A percentile compares a stretch with the other conserved stretches of the same genome.
These are phyloP conservation scores for Linum usitatissimum DNA, from an alignment of 345 rosid species.

Conservation along the genomic window DNA sequence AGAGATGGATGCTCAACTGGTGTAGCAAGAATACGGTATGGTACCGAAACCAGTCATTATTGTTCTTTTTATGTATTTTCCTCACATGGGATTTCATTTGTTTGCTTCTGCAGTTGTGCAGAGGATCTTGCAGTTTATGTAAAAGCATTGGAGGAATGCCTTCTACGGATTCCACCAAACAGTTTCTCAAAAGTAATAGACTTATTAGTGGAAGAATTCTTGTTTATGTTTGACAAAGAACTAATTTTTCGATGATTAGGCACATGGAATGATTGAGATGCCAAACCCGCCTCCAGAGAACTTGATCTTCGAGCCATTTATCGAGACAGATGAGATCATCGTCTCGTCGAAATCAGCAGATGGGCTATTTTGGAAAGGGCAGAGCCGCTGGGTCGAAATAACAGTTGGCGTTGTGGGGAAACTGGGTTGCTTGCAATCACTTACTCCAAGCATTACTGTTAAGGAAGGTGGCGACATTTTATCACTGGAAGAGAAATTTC, in stretches of 20 bases:
- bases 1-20: conserved; percentile 98
- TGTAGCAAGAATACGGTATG: conserved; percentile 86
- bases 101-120: conserved; percentile 39
- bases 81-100: conserved; percentile 1
- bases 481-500: conserved; percentile 95
- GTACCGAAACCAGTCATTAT: not conserved
- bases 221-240: not conserved
- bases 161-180: conserved; percentile 66
- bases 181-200: conserved; percentile 64
- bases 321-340: conserved; percentile 75
- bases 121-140: conserved; percentile 64
- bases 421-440: conserved; percentile 62
- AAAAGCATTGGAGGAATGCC: conserved; percentile 63
- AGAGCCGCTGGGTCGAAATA: conserved; percentile 73
- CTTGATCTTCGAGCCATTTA: conserved; percentile 80
- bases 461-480: conserved; percentile 86
- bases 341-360: conserved; percentile 43
- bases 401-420: conserved; percentile 80
- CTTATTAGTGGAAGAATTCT: not conserved
- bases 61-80: not conserved
- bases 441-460: conserved; percentile 82
- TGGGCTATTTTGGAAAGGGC: conserved; percentile 62
- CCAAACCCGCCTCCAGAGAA: conserved; percentile 74
- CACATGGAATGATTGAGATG: conserved; percentile 94
- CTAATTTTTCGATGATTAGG: conserved; percentile 21